Percentiles rank a stretch among this genome's conserved stretches.
Evolutionary conservation across 768 basidiomycete species (phyloP).

Genomic region (Auricularia auricula-judae): DNA sequence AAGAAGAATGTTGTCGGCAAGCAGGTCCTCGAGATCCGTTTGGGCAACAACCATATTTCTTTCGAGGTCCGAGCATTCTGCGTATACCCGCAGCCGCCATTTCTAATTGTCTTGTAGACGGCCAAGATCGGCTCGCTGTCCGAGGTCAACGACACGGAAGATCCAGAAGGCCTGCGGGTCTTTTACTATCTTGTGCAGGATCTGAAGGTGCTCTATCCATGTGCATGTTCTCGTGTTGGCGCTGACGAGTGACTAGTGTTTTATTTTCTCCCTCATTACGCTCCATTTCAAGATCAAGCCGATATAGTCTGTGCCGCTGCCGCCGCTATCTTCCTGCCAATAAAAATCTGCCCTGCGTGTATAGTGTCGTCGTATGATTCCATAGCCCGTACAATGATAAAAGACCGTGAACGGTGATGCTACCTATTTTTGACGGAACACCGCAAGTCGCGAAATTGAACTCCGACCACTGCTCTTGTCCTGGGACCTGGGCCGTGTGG

Average conservation of each 20-base stretch:
- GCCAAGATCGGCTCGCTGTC: constrained; percentile 96
- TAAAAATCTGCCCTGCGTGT: neutral
- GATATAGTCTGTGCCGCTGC: constrained; percentile 37
- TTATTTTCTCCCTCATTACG: constrained; percentile 96
- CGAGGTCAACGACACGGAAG: constrained; percentile 93
- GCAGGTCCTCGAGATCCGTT: constrained; percentile 91
- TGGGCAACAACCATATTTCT: constrained; percentile 91
- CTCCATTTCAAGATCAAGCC: constrained; percentile 99
- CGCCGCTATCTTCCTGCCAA: neutral
- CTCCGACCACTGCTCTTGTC: no score
- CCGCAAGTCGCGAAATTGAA: no score
- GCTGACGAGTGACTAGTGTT: constrained; percentile 48
- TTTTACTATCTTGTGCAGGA: constrained; percentile 99
- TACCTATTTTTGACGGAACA: no score
- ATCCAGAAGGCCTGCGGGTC: constrained; percentile 93
- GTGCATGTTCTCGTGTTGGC: neutral
- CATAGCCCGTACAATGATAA: no score
- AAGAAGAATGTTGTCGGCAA: constrained; percentile 99
- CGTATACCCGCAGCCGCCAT: neutral
- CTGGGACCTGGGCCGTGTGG: no score
- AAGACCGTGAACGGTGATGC: no score
- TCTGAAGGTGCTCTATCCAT: constrained; percentile 54
- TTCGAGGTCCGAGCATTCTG: constrained; percentile 61
- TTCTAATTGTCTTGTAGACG: constrained; percentile 41
- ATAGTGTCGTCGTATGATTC: no score